These are phyloP conservation scores for Torrubiellomyces zombiae DNA, from an alignment of 2,329 filamentous ascomycete genomes.

Conservation along the genomic window DNA sequence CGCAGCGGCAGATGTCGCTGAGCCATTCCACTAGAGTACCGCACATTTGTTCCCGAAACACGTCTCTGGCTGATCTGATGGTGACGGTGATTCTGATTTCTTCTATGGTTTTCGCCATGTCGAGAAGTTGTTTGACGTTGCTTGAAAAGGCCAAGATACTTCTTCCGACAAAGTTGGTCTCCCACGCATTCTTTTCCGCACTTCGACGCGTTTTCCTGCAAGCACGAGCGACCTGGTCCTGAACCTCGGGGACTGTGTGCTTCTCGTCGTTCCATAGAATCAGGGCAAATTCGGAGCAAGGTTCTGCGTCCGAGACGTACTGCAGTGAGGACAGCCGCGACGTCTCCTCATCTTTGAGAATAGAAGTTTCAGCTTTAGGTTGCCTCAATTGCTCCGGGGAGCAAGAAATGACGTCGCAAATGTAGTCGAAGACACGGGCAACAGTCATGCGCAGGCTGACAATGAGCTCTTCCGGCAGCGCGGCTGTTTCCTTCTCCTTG, in stretches of 20 bases:
- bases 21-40: conserved; percentile 97
- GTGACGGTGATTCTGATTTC: conserved; percentile 94
- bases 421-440: conserved; percentile 72
- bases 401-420: conserved; percentile 96
- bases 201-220: conserved; percentile 57
- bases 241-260: conserved; percentile 83
- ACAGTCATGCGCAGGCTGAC: conserved; percentile 74
- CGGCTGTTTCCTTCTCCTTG: conserved; percentile 41
- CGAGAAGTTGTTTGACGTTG: conserved; percentile 56
- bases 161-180: conserved; percentile 77
- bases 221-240: conserved; percentile 76
- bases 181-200: conserved; percentile 60
- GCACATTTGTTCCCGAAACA: conserved; percentile 96
- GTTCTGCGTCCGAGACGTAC: conserved; percentile 43
- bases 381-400: conserved; percentile 88
- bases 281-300: conserved; percentile 53
- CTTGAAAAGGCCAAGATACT: conserved; percentile 65
- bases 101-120: conserved; percentile 74
- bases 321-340: conserved; percentile 56
- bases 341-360: conserved; percentile 62
- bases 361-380: conserved; percentile 66
- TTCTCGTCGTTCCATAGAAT: conserved; percentile 98
- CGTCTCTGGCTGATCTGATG: conserved; percentile 82
- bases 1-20: conserved; percentile 78
- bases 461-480: conserved; percentile 58